These are phyloP conservation scores for Trebouxia sp. DNA, from an alignment of 139 green algal species.

Conservation along the genomic window DNA sequence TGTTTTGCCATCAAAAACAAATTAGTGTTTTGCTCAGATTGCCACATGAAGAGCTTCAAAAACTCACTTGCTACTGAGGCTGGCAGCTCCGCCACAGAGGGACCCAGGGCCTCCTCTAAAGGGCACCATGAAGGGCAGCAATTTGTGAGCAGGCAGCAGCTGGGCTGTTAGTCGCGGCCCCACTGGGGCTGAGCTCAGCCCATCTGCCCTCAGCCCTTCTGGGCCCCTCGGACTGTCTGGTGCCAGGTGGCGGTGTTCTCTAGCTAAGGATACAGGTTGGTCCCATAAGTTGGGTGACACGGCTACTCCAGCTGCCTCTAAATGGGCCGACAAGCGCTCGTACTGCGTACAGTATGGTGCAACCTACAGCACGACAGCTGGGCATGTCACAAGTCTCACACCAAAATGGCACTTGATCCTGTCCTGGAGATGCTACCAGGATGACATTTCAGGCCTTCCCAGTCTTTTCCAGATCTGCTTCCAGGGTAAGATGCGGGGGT, in stretches of 20 bases:
- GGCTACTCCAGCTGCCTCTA: conserved; percentile 60
- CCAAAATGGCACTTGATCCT: too few relatives aligned
- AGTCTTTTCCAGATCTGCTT: too few relatives aligned
- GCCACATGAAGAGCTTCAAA: too few relatives aligned
- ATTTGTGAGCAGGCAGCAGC: conserved; percentile 76
- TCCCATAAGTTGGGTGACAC: conserved; percentile 69
- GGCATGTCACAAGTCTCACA: too few relatives aligned
- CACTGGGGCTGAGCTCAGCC: not conserved
- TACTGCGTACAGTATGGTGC: conserved; percentile 85
- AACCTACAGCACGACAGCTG: conserved; percentile 53
- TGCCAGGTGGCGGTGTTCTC: conserved; percentile 40
- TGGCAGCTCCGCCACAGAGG: conserved; percentile 54
- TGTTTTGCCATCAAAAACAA: too few relatives aligned
- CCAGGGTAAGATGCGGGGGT: too few relatives aligned
- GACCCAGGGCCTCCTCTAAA: conserved; percentile 66
- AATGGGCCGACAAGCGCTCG: conserved; percentile 66
- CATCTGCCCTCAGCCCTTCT: not conserved
- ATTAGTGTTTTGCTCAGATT: too few relatives aligned
- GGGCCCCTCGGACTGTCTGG: conserved; percentile 33
- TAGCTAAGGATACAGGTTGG: conserved; percentile 57
- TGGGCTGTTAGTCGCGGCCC: not conserved
- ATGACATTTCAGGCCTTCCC: too few relatives aligned
- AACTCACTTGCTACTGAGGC: not conserved
- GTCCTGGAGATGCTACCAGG: too few relatives aligned
- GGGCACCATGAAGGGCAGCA: conserved; percentile 86